A percentile compares a stretch with the other conserved stretches of the same genome.
Conservation (phyloP, 805 yeast species). For the Danielozyma ontarioensis region DNA sequence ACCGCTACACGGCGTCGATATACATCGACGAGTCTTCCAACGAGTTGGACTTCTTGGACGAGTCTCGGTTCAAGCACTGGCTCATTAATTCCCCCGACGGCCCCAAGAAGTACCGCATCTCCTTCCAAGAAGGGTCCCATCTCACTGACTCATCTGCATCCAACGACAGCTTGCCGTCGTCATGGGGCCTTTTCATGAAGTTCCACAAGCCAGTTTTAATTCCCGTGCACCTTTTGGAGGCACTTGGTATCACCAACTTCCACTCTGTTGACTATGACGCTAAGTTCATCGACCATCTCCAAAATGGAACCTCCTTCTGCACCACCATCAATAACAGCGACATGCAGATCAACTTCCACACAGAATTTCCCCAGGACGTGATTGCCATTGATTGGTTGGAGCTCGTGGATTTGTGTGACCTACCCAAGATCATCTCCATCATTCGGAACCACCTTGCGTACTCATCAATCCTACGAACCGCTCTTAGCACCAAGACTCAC, state of each 20-base stretch:
- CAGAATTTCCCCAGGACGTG: conserved; percentile 15
- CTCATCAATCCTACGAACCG: neutral
- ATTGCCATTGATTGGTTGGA: conserved; percentile 17
- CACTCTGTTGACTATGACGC: no score
- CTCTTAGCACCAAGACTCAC: neutral
- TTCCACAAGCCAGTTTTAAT: conserved; percentile 21
- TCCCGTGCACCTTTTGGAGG: conserved; percentile 26
- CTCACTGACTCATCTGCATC: neutral
- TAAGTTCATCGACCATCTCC: no score
- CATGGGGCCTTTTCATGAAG: conserved; percentile 23
- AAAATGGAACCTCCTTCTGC: neutral
- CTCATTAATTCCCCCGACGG: conserved; percentile 7
- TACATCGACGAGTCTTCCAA: conserved; percentile 1
- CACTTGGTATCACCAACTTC: conserved; percentile 17
- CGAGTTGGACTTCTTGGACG: conserved; percentile 15
- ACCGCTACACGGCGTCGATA: neutral
- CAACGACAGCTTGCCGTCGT: neutral
- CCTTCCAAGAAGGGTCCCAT: conserved; percentile 4
- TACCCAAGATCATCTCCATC: conserved; percentile 20
- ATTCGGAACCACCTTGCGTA: conserved; percentile 22
- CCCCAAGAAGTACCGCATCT: conserved; percentile 12
- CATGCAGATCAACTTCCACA: no score
- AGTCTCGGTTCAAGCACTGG: conserved; percentile 18
- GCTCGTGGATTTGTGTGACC: conserved; percentile 18
- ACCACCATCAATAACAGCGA: neutral